Percentiles rank a stretch among this genome's conserved stretches.
Conservation (phyloP, 2,329 filamentous ascomycete genomes). For the Thielaviopsis euricoi region DNA sequence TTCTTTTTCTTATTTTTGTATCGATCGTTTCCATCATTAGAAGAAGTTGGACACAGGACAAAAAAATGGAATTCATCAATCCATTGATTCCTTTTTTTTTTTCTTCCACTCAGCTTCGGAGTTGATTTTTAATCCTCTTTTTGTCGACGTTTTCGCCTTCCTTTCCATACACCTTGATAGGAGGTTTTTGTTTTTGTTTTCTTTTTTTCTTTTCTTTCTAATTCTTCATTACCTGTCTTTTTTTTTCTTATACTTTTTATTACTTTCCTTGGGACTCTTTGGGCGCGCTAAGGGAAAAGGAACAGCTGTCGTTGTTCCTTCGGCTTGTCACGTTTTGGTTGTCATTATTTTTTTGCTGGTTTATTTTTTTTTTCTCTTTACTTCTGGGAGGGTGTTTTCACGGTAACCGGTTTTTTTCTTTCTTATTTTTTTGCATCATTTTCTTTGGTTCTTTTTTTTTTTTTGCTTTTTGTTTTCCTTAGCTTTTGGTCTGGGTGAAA, state of each 20-base stretch:
- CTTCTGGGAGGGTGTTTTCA: neutral
- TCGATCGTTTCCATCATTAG: neutral
- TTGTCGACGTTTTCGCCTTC: neutral
- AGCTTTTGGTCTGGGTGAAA: neutral
- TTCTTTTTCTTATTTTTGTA: neutral
- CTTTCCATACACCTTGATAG: neutral
- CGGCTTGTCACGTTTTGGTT: neutral
- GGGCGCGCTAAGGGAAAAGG: neutral
- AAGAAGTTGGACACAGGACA: neutral
- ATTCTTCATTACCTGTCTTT: neutral
- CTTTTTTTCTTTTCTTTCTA: neutral
- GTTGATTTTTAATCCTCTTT: neutral
- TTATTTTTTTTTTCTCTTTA: neutral
- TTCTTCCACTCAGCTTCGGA: neutral
- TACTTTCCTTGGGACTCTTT: neutral
- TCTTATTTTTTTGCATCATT: neutral
- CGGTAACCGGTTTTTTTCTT: neutral
- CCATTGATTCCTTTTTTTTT: too few species aligned
- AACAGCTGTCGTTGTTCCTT: neutral
- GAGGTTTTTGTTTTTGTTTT: neutral
- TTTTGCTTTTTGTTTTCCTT: neutral
- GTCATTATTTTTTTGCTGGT: too few species aligned
- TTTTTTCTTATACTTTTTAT: neutral
- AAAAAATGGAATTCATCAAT: neutral
- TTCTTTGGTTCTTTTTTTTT: neutral